phyloP scores from a whole-genome alignment of 495 filamentous ascomycete genomes.

The Podospora anserina region DNA sequence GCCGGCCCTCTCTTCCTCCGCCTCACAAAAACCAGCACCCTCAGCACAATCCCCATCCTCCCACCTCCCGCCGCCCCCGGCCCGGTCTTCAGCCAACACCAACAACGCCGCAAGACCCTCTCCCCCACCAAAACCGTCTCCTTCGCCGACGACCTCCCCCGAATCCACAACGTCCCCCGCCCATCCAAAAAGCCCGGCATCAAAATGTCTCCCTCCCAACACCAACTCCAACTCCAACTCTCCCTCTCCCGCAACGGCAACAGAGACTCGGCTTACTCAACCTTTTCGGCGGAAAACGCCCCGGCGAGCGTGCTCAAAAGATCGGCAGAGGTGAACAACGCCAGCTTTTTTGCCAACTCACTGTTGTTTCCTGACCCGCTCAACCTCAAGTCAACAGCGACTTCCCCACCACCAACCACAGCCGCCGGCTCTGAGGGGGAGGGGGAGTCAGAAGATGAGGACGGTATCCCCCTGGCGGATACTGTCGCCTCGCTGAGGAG shows the following conservation, averaged over 20 bases:
- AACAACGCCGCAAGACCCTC: neutral
- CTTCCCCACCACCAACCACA: neutral
- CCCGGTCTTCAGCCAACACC: neutral
- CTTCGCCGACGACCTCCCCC: neutral
- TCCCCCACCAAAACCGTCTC: slow-evolving; percentile 9
- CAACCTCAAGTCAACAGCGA: neutral
- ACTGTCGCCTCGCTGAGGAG: slow-evolving; percentile 22
- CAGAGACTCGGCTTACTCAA: slow-evolving; percentile 11
- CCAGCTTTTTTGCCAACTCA: slow-evolving; percentile 15
- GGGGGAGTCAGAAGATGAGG: slow-evolving; percentile 1
- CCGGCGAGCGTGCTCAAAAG: neutral
- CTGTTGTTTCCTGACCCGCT: slow-evolving; percentile 1
- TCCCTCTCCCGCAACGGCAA: slow-evolving; percentile 7
- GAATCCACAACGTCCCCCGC: neutral
- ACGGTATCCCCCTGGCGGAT: neutral
- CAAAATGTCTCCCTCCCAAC: neutral
- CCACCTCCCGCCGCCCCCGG: slow-evolving; percentile 14
- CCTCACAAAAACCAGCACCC: slow-evolving; percentile 20
- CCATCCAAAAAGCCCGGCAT: neutral
- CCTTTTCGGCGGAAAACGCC: slow-evolving; percentile 28
- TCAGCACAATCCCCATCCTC: slow-evolving; percentile 20
- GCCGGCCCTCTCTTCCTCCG: slow-evolving; percentile 17
- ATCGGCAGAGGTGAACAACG: slow-evolving; percentile 14
- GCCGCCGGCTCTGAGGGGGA: neutral
- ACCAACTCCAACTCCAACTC: neutral